Conservation (phyloP, 2,329 filamentous ascomycete species). For the Venturia carpophila region DNA sequence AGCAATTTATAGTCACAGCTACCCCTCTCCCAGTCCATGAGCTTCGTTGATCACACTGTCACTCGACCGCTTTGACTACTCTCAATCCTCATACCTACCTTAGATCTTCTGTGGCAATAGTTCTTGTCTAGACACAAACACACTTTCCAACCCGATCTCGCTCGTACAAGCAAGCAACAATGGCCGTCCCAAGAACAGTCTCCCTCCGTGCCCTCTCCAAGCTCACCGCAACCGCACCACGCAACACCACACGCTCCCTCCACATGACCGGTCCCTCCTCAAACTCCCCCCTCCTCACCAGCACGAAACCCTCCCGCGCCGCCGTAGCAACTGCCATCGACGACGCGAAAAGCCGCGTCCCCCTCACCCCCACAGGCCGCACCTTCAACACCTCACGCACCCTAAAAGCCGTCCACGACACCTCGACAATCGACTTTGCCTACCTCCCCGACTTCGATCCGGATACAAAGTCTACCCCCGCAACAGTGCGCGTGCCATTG, state of each 20-base stretch:
- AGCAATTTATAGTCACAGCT: slow-evolving; percentile 1
- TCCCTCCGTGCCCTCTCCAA: slow-evolving; percentile 37
- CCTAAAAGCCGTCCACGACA: slow-evolving; percentile 49
- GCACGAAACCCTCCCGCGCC: slow-evolving; percentile 42
- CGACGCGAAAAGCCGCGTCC: slow-evolving; percentile 37
- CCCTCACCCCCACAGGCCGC: slow-evolving; percentile 30
- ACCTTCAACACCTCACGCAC: slow-evolving; percentile 56
- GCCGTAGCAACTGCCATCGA: slow-evolving; percentile 45
- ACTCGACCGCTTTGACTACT: neutral
- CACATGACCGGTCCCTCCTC: slow-evolving; percentile 55
- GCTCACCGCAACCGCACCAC: slow-evolving; percentile 31
- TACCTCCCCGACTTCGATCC: slow-evolving; percentile 49
- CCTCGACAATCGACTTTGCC: slow-evolving; percentile 55
- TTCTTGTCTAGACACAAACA: neutral
- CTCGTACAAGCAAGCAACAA: slow-evolving; percentile 22
- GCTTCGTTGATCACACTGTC: neutral
- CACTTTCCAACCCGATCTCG: neutral
- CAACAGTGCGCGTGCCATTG: slow-evolving; percentile 40
- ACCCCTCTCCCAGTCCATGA: neutral
- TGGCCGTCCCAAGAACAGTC: slow-evolving; percentile 37
- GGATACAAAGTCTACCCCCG: slow-evolving; percentile 31
- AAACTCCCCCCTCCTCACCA: slow-evolving; percentile 42
- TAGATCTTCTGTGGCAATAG: neutral
- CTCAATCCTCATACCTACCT: neutral
- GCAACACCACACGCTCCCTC: slow-evolving; percentile 36